Evolutionary conservation across 2,329 filamentous ascomycete species (phyloP), one percentile per base, ranked within the genome.

Genomic region (Exophiala dermatitidis): DNA sequence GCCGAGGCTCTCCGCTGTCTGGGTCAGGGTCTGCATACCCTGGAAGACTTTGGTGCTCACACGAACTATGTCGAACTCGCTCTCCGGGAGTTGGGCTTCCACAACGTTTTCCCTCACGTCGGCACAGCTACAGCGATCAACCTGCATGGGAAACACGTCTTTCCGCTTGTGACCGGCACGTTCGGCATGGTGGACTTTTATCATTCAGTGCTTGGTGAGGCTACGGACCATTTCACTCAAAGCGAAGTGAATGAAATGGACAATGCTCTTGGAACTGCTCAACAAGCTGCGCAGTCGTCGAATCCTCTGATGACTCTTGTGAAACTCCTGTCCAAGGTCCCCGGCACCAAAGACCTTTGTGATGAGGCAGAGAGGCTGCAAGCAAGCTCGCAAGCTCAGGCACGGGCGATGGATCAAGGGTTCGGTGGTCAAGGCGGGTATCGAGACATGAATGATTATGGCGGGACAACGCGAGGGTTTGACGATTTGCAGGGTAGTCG

Each of bases 101-200:
- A 73, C 47, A 77, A 81, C 31, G 82, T 91, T 19, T 91, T 90
- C 62, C 73, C 87, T 4, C 87, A 90, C 64, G 86, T 83, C 48
- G 88, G 88, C n/a, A 68, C 71, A 2, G 71, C 72, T 5, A 81
- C 86, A 0, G 77, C 87, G 66, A 83, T 89, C 57, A 80, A 81
- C 58, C 65, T 88, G 30, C 77, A 62, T 40, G 86, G 85, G 43
- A 81, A 81, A 57, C 77, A 74, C n/a, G 77, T 89, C 5, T 91
- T 78, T 61, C 87, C 87, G 3, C 73, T 91, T 1, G 83, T 89
- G 26, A 91, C 87, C 29, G 75, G 75, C 31, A 77, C 76, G 0
- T 93, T 93, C 69, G 88, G 88, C 38, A 87, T 82, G 60, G 87
- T 91, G 2, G 88, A 91, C 67, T 93, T 93, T 67, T 73, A 91